A percentile compares a stretch with the other conserved stretches of the same genome.
Conservation (phyloP, 2,329 filamentous ascomycete species). For the Alternaria sp. region DNA sequence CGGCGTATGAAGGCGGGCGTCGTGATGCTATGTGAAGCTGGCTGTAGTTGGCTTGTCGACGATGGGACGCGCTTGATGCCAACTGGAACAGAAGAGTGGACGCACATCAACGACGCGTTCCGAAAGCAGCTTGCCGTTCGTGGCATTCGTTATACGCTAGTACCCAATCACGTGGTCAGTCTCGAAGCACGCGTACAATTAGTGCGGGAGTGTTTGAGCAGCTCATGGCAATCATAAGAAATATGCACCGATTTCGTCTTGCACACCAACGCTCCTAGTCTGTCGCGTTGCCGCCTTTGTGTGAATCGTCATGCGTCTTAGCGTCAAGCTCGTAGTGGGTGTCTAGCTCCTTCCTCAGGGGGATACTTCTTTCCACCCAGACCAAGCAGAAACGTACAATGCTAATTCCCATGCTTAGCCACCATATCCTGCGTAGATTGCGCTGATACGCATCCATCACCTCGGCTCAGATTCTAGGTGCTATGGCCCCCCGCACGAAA, state of each 20-base stretch:
- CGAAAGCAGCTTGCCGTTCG: constrained; percentile 24
- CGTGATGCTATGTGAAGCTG: constrained; percentile 54
- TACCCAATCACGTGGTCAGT: constrained; percentile 8
- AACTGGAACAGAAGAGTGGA: constrained; percentile 35
- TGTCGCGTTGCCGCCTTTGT: neutral
- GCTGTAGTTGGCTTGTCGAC: constrained; percentile 44
- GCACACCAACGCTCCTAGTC: neutral
- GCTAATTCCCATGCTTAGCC: constrained; percentile 2
- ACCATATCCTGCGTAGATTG: neutral
- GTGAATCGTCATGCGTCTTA: neutral
- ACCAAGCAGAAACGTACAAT: constrained; percentile 4
- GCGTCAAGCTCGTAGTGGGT: constrained; percentile 10
- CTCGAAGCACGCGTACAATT: constrained; percentile 1
- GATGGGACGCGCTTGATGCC: constrained; percentile 53
- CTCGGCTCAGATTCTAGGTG: neutral
- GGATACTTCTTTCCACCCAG: neutral
- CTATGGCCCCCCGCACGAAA: constrained; percentile 11
- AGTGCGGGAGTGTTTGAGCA: neutral
- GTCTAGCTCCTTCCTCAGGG: constrained; percentile 8
- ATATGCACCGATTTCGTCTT: neutral
- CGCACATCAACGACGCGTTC: constrained; percentile 32
- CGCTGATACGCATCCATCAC: neutral
- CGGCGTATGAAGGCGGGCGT: constrained; percentile 45
- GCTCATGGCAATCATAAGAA: neutral
- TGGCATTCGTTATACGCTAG: constrained; percentile 29